Percentiles rank a stretch among this genome's conserved stretches.
Conservation (phyloP, 2,329 filamentous ascomycete species). For the Chrysoporthe austroafricana region DNA sequence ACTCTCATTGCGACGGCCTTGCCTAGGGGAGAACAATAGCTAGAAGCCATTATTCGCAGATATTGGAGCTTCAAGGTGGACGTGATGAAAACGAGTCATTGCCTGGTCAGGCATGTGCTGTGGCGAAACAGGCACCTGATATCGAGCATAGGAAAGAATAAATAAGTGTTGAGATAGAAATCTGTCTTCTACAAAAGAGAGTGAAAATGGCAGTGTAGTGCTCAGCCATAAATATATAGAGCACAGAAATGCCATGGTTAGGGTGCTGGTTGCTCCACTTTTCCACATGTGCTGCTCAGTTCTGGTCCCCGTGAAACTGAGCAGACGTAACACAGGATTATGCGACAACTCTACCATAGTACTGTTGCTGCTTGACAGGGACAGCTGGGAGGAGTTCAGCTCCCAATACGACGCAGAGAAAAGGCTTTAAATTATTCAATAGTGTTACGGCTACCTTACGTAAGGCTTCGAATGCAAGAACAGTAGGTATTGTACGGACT, state of each 20-base stretch:
- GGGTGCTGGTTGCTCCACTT: too few species aligned
- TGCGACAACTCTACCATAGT: background rate
- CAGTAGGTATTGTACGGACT: too few species aligned
- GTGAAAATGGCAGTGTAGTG: too few species aligned
- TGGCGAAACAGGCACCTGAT: too few species aligned
- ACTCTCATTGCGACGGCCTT: background rate
- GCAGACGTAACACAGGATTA: background rate
- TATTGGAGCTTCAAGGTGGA: background rate
- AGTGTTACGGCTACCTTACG: background rate
- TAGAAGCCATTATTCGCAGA: background rate
- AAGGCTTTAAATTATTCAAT: background rate
- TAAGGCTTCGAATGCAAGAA: background rate
- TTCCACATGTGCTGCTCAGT: background rate
- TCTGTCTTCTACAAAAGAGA: too few species aligned
- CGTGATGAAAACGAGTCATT: background rate
- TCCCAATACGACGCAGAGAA: background rate
- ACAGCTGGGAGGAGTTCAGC: background rate
- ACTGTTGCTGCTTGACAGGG: background rate
- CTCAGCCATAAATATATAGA: too few species aligned
- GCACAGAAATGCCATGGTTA: too few species aligned
- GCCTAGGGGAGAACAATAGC: background rate
- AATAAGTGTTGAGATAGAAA: too few species aligned
- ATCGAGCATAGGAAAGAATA: too few species aligned
- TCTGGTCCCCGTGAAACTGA: background rate
- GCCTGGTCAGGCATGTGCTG: background rate